Percentiles rank a stretch among this genome's conserved stretches.
These are phyloP conservation scores for Penicillium freii DNA, from an alignment of 2,329 filamentous ascomycete genomes.

Conservation along the genomic window DNA sequence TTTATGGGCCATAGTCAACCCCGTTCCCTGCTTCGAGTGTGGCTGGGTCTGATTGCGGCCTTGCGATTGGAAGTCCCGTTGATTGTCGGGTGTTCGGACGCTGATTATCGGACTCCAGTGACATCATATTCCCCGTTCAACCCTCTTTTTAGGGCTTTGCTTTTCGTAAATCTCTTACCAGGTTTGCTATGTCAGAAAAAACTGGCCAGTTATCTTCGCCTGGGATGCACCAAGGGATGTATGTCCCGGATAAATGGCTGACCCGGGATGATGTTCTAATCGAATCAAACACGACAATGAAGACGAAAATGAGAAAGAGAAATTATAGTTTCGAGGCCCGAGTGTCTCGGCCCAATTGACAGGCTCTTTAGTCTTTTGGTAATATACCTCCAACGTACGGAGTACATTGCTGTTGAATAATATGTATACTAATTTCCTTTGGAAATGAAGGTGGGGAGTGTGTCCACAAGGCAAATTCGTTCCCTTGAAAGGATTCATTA, in stretches of 20 bases:
- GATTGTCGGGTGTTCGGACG: neutral
- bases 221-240: neutral
- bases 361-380: neutral
- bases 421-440: neutral
- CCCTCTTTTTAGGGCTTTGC: neutral
- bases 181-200: too few species aligned
- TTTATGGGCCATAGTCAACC: neutral
- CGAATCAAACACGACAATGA: neutral
- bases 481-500: neutral
- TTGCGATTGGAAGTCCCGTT: neutral
- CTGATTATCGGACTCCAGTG: neutral
- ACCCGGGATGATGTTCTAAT: neutral
- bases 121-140: slow-evolving; percentile 4
- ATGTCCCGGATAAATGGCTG: slow-evolving; percentile 1
- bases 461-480: neutral
- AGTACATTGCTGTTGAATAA: neutral
- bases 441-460: slow-evolving; percentile 2
- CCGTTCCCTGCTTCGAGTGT: slow-evolving; percentile 5
- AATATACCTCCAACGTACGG: neutral
- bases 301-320: neutral
- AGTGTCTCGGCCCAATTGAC: slow-evolving; percentile 3
- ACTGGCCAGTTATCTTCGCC: neutral
- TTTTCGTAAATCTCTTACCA: neutral
- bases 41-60: neutral
- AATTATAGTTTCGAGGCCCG: slow-evolving; percentile 2